Evolutionary conservation across 1,284 basidiomycete genomes (phyloP), one percentile per base, ranked within the genome.

Genomic region (Tetrapyrgos nigripes): DNA sequence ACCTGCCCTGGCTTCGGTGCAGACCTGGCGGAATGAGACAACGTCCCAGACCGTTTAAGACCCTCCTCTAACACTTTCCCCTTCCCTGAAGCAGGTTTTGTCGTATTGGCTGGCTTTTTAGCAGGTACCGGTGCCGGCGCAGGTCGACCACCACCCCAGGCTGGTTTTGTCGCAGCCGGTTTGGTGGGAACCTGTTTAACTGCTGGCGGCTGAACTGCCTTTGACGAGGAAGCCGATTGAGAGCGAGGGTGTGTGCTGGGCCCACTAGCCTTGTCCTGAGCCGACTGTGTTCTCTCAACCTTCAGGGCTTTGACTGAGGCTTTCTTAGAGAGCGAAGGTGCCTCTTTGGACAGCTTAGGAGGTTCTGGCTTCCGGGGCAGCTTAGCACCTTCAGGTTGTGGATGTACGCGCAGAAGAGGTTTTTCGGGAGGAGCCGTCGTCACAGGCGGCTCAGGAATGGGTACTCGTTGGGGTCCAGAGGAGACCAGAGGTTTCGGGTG

Each of bases 401-500:
- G 56, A 33, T 57, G 50, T 11, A 52, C 24, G 9, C 56, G 56
- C 28, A 47, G 5, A 27, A 33, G 50, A 10, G 56, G 17, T 48
- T 52, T 52, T 17, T 28, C 47, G 23, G 11, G 9, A 21, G 50
- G 35, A 21, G 45, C 21, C 26, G n/a, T n/a, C n/a, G n/a, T n/a
- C n/a, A 33, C 21, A 5, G 40, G 13, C 23, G 31, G 23, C 28
- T 60, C 46, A 17, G 46, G 14, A 24, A 54, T 37, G 28, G 53
- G 46, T 21, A 51, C 31, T 2, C 59, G 59, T 28, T 53, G 59
- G 28, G 59, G 59, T 17, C 46, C 55, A 28, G 47, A 45, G n/a
- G 24, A 27, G 17, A 19, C 37, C 5, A 27, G 11, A 21, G 23
- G 5, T 44, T 17, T 17, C 19, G 33, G 10, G 13, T 48, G 11